Conservation (phyloP, 805 yeast genomes). For the Ascoidea asiatica region DNA sequence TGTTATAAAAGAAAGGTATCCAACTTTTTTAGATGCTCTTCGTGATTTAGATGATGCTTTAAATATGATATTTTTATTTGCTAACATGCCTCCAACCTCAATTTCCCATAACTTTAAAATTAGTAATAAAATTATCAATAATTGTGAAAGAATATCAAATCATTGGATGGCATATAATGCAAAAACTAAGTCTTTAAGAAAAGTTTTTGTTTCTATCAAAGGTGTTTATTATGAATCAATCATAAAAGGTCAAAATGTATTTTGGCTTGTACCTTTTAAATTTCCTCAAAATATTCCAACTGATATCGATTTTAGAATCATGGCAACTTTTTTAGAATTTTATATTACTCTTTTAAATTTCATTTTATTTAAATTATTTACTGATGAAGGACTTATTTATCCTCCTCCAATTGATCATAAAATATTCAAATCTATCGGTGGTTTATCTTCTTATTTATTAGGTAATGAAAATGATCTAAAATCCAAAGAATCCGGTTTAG, state of each 20-base stretch:
- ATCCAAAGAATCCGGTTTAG: conserved; percentile 15
- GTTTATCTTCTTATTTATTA: conserved; percentile 70
- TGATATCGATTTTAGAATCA: conserved; percentile 91
- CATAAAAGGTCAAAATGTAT: conserved; percentile 80
- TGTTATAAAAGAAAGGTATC: conserved; percentile 89
- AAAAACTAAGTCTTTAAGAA: conserved; percentile 64
- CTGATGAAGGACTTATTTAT: conserved; percentile 73
- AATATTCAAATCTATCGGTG: conserved; percentile 78
- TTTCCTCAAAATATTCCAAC: conserved; percentile 92
- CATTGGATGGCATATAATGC: conserved; percentile 95
- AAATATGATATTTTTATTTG: conserved; percentile 86
- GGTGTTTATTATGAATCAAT: conserved; percentile 93
- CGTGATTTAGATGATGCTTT: conserved; percentile 93
- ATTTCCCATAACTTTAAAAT: too few species aligned
- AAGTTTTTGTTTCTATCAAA: conserved; percentile 91
- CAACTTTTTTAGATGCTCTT: conserved; percentile 82
- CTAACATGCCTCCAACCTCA: conserved; percentile 90
- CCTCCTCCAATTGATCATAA: conserved; percentile 63
- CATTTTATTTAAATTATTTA: conserved; percentile 71
- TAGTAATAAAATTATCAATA: conserved; percentile 67
- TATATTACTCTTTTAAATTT: conserved; percentile 87
- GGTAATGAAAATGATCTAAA: conserved; percentile 28
- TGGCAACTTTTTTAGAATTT: conserved; percentile 93
- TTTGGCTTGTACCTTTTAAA: conserved; percentile 96
- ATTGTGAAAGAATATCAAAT: conserved; percentile 75